A percentile compares a stretch with the other conserved stretches of the same genome.
Conservation (phyloP, 2,329 filamentous ascomycete species). For the Cladobotryum mycophilum region DNA sequence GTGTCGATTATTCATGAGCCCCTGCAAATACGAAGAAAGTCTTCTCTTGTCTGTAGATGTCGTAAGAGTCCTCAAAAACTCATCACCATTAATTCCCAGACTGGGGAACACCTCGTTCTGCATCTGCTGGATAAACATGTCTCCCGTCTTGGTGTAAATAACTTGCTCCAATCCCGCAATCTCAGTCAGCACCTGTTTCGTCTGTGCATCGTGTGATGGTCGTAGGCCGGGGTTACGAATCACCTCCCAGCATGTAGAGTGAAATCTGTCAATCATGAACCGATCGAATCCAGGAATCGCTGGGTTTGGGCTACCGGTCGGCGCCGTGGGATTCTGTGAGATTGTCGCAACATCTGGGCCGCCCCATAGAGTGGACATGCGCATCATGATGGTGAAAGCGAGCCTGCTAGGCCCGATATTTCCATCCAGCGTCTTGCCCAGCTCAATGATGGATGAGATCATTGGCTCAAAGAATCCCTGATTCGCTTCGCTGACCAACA, state of each 20-base stretch:
- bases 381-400: conserved; percentile 73
- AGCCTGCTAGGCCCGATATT: conserved; percentile 58
- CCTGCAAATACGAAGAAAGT: conserved; percentile 59
- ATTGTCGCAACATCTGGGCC: conserved; percentile 68
- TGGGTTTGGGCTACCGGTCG: conserved; percentile 46
- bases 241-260: conserved; percentile 83
- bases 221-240: conserved; percentile 74
- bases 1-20: conserved; percentile 44
- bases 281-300: conserved; percentile 81
- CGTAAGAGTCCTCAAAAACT: conserved; percentile 54
- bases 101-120: conserved; percentile 57
- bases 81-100: conserved; percentile 56
- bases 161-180: conserved; percentile 81
- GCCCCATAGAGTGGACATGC: conserved; percentile 85
- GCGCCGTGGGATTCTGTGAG: conserved; percentile 42
- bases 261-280: conserved; percentile 86
- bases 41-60: conserved; percentile 54
- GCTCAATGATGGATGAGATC: conserved; percentile 75
- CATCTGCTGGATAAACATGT: conserved; percentile 67
- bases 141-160: conserved; percentile 85
- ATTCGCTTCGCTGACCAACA: conserved; percentile 85
- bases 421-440: conserved; percentile 69
- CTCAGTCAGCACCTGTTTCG: conserved; percentile 80
- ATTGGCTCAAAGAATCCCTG: conserved; percentile 85
- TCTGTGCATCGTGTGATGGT: conserved; percentile 74